Conservation (phyloP, 2,329 filamentous ascomycete genomes). For the Didymella segeticola region DNA sequence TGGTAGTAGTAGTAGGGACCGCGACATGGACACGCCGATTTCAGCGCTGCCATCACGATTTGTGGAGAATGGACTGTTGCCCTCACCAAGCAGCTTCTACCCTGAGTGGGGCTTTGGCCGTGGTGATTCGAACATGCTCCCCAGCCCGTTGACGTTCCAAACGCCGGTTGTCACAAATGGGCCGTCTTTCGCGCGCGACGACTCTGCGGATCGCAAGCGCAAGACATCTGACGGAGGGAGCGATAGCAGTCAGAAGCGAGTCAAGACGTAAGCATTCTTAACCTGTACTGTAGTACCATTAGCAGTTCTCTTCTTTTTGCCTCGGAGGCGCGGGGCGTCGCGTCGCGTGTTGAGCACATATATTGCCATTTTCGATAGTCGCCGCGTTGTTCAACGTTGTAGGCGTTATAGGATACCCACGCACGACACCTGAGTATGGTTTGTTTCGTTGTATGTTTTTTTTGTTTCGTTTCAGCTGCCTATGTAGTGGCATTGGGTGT, state of each 20-base stretch:
- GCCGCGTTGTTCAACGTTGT: conserved; percentile 22
- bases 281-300: conserved; percentile 21
- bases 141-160: conserved; percentile 90
- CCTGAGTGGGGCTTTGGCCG: conserved; percentile 83
- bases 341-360: conserved; percentile 20
- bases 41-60: conserved; percentile 92
- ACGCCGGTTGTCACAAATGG: conserved; percentile 69
- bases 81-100: conserved; percentile 91
- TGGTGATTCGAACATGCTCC: conserved; percentile 83
- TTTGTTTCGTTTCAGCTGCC: conserved; percentile 21
- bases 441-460: too few species aligned
- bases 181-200: conserved; percentile 54
- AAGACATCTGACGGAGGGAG: conserved; percentile 50
- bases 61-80: conserved; percentile 83
- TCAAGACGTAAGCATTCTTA: conserved; percentile 39
- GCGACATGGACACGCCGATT: conserved; percentile 76
- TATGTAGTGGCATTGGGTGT: conserved; percentile 8
- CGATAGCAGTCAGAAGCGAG: conserved; percentile 47
- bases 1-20: conserved; percentile 34
- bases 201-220: conserved; percentile 49
- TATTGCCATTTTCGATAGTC: conserved; percentile 8
- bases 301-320: conserved; percentile 8
- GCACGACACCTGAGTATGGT: conserved; percentile 26
- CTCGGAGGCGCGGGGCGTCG: too few species aligned
- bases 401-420: conserved; percentile 40